Conservation (phyloP, 495 filamentous ascomycete genomes). For the Xylaria nigripes region DNA sequence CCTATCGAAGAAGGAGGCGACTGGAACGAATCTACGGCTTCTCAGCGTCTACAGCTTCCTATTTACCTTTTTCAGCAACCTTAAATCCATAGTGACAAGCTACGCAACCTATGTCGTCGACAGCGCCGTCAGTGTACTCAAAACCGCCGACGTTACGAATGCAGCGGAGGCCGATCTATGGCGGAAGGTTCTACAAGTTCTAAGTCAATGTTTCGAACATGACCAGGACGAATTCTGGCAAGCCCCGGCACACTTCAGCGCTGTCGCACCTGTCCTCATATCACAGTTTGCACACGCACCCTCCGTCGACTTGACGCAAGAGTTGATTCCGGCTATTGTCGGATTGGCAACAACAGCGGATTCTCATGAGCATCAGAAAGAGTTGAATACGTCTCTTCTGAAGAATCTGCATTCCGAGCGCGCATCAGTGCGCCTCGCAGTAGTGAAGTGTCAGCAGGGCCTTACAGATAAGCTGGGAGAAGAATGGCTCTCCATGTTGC, state of each 20-base stretch:
- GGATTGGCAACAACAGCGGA: conserved; percentile 72
- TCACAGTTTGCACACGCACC: conserved; percentile 56
- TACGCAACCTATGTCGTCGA: conserved; percentile 84
- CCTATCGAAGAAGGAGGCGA: conserved; percentile 52
- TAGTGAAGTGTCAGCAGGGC: conserved; percentile 66
- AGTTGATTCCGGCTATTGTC: conserved; percentile 51
- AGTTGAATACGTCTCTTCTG: conserved; percentile 68
- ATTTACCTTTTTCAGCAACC: conserved; percentile 64
- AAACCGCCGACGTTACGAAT: conserved; percentile 39
- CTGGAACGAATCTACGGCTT: conserved; percentile 47
- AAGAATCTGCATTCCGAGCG: conserved; percentile 64
- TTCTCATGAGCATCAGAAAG: conserved; percentile 80
- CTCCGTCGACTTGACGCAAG: conserved; percentile 27
- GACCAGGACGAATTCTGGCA: conserved; percentile 83
- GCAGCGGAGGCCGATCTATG: conserved; percentile 50
- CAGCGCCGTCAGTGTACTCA: conserved; percentile 56
- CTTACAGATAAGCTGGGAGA: conserved; percentile 74
- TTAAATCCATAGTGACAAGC: conserved; percentile 89
- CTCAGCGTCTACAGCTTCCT: conserved; percentile 73
- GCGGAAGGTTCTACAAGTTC: conserved; percentile 54
- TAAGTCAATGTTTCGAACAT: conserved; percentile 67
- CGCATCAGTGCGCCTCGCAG: conserved; percentile 60
- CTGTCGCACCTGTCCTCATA: conserved; percentile 59
- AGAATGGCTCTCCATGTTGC: conserved; percentile 82
- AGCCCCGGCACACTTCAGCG: conserved; percentile 71